Evolutionary conservation across 176 grass and related monocot species (phyloP), one percentile per base, ranked within the genome.

Genomic region (Ensete ventricosum): DNA sequence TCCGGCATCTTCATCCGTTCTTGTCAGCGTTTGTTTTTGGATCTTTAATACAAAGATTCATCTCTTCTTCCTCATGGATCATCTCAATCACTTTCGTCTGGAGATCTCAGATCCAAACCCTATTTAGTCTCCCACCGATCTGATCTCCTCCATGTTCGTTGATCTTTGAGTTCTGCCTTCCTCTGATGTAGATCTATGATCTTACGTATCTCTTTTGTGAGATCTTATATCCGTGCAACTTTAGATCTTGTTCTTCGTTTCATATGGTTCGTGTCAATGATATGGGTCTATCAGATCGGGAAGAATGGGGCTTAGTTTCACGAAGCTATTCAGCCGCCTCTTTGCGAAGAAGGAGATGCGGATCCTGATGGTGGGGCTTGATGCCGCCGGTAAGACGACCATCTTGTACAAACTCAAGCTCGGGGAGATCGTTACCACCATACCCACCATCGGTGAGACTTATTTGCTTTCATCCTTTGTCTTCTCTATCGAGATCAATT

Each of bases 381-480:
- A 91, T 75, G 89, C 85, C 14, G 85, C 85, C 80, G 89, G 89
- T 88, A 91, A 91, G 77, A 91, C 89, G 20, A 91, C 89, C 17
- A 91, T 91, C 23, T 73, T 91, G 71, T 91, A 91, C 80, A 91
- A 91, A 85, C 85, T 91, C 82, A 91, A 91, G 73, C 89, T 91
- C 11, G 89, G 89, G 67, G 89, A 91, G 72, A 91, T 91, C 55
- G 89, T 91, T 69, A 91, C 89, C 29, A 91, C 89, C 72, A 91
- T 91, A 14, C 89, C 89, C 1, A 91, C 89, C 29, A 91, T 88
- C 13, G 89, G 89, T 91, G 75, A 85, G 80, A 10, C 9, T 27
- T 43, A 11, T 1, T 50, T 76, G 34, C 62, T 4, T 76, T 3
- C 73, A 9, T 80, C 7, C 2, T 21, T 1, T 64, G 22, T 23